Percentiles rank a stretch among this genome's conserved stretches.
These are phyloP conservation scores for Boletus fagicola DNA, from an alignment of 768 basidiomycete species.

Conservation along the genomic window DNA sequence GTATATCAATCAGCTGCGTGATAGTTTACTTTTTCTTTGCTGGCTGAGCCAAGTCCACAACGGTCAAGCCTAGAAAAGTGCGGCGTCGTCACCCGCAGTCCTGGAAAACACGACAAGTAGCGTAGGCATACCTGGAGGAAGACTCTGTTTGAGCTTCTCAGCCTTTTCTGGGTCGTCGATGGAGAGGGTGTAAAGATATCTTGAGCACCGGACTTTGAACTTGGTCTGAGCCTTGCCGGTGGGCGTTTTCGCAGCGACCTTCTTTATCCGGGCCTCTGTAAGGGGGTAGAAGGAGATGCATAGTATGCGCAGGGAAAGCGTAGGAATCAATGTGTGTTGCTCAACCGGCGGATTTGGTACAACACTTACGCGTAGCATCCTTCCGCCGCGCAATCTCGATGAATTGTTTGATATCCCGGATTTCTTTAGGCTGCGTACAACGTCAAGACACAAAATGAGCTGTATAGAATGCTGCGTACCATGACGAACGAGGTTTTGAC, in stretches of 20 bases:
- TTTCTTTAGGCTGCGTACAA: slow-evolving; percentile 82
- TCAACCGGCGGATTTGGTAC: neutral
- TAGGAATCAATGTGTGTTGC: slow-evolving; percentile 1
- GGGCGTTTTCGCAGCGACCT: slow-evolving; percentile 66
- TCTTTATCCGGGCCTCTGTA: slow-evolving; percentile 97
- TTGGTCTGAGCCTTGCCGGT: slow-evolving; percentile 84
- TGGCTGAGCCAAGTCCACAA: slow-evolving; percentile 61
- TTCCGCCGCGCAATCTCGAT: slow-evolving; percentile 95
- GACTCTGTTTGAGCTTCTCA: slow-evolving; percentile 91
- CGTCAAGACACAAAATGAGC: neutral
- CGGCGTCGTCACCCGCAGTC: neutral
- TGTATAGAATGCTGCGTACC: slow-evolving; percentile 18
- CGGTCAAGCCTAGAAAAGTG: slow-evolving; percentile 56
- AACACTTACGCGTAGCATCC: slow-evolving; percentile 87
- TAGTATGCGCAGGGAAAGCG: neutral
- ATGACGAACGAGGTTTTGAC: slow-evolving; percentile 23
- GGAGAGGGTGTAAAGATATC: slow-evolving; percentile 96
- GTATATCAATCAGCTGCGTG: slow-evolving; percentile 4
- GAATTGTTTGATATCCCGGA: slow-evolving; percentile 98
- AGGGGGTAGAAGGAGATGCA: neutral
- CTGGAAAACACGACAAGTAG: neutral
- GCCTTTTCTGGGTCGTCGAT: slow-evolving; percentile 98
- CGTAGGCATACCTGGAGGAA: slow-evolving; percentile 80
- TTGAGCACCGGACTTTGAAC: slow-evolving; percentile 97
- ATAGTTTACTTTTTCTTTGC: slow-evolving; percentile 68